A percentile compares a stretch with the other conserved stretches of the same genome.
These are phyloP conservation scores for Afroboletus lepidellus DNA, from an alignment of 1,284 basidiomycete species.

Conservation along the genomic window DNA sequence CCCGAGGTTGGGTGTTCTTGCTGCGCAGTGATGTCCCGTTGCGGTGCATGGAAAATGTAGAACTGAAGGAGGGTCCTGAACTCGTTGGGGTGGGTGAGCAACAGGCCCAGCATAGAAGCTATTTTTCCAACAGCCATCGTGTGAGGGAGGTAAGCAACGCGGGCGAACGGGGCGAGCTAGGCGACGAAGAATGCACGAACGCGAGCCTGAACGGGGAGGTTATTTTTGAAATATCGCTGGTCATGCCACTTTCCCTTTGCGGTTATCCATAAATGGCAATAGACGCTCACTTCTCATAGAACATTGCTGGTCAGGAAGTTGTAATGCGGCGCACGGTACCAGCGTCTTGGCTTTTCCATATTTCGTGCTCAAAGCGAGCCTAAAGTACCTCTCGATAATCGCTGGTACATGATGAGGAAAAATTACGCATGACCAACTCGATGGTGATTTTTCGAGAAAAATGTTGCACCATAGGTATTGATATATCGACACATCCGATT, in stretches of 20 bases:
- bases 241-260: constrained; percentile 18
- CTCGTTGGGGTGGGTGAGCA: constrained; percentile 75
- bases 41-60: constrained; percentile 74
- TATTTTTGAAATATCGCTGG: no score
- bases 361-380: no score
- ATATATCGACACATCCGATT: no score
- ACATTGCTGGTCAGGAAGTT: no score
- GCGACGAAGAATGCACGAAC: not conserved
- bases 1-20: constrained; percentile 73
- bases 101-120: constrained; percentile 51
- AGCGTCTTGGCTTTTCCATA: no score
- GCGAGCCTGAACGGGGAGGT: no score
- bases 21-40: constrained; percentile 75
- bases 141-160: not conserved
- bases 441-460: no score
- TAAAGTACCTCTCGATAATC: no score
- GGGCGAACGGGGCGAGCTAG: not conserved
- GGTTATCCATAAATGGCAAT: not conserved
- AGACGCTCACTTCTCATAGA: constrained; percentile 19
- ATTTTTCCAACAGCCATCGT: constrained; percentile 27
- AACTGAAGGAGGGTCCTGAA: constrained; percentile 79
- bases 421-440: no score
- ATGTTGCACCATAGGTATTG: no score
- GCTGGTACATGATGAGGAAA: no score
- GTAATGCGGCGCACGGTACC: no score